A percentile compares a stretch with the other conserved stretches of the same genome.
Evolutionary conservation across 352 stramenopile genomes (phyloP).

Genomic region (Thraustochytrium sp.): DNA sequence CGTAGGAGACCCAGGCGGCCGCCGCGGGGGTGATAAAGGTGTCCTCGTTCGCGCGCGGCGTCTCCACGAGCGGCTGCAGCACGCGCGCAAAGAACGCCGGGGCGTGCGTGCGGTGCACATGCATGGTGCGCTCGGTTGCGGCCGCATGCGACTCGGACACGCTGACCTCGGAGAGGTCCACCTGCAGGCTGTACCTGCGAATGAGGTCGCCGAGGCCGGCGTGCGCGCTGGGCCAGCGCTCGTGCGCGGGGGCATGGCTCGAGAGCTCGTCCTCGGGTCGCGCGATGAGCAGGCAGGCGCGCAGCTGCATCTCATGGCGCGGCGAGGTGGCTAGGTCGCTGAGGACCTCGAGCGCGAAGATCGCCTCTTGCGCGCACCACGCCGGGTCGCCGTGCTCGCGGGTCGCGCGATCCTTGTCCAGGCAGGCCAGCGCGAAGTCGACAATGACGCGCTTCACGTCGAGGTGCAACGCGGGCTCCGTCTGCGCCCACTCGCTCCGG

Average conservation of each 20-base stretch:
- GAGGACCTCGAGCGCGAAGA: not conserved
- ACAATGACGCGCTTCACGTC: constrained; percentile 24
- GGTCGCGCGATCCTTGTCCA: not conserved
- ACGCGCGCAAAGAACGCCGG: not conserved
- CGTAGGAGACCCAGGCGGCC: not conserved
- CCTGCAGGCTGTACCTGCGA: not conserved
- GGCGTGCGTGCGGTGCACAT: not conserved
- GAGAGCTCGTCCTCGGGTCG: not conserved
- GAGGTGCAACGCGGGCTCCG: not conserved
- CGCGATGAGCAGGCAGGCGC: not conserved
- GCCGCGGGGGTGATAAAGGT: not conserved
- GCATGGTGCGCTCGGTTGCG: not conserved
- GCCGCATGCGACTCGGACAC: not conserved
- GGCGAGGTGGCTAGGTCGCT: not conserved
- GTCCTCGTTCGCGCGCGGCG: not conserved
- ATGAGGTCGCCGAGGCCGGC: not conserved
- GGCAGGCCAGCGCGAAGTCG: not conserved
- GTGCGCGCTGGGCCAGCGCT: not conserved
- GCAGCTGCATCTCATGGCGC: not conserved
- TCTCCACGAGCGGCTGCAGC: not conserved
- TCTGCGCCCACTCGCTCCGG: not conserved
- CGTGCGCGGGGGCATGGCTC: not conserved
- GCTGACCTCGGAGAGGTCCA: not conserved
- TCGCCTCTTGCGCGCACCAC: not conserved
- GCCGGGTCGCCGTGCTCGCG: not conserved